Conservation (phyloP, 192 early-diverging fungal species). For the Mortierella antarctica region DNA sequence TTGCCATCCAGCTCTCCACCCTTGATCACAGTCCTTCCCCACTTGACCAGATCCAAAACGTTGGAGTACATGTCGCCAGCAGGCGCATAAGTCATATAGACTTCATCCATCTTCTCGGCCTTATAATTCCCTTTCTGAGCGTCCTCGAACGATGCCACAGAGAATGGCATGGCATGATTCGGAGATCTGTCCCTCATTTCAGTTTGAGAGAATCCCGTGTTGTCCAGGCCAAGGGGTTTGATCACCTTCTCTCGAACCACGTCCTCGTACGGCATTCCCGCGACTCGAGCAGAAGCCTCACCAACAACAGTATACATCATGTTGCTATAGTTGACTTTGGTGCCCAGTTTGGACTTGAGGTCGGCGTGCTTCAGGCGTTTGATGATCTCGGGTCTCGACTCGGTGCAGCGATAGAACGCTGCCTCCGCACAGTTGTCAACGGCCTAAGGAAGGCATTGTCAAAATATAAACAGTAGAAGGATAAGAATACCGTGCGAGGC, state of each 20-base stretch:
- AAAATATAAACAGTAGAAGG: not conserved
- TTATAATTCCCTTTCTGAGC: not conserved
- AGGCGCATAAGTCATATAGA: not conserved
- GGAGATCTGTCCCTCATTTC: not conserved
- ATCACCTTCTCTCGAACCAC: too few species aligned
- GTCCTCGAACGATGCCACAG: not conserved
- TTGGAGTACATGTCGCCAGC: not conserved
- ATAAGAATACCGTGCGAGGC: too few species aligned
- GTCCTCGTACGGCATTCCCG: too few species aligned
- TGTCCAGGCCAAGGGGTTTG: too few species aligned
- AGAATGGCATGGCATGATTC: not conserved
- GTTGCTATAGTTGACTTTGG: too few species aligned
- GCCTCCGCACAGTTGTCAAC: too few species aligned
- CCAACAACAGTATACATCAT: too few species aligned
- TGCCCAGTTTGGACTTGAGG: too few species aligned
- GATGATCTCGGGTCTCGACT: not conserved
- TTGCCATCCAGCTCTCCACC: too few species aligned
- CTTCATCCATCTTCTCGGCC: not conserved
- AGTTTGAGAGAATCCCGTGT: not conserved
- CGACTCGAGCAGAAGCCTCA: too few species aligned
- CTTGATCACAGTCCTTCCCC: too few species aligned
- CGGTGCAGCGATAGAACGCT: not conserved
- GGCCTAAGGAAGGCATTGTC: conserved; percentile 5
- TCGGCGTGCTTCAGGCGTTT: conserved; percentile 5
- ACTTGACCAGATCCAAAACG: not conserved